Percentiles rank a stretch among this genome's conserved stretches.
phyloP scores from a whole-genome alignment of 2,329 filamentous ascomycete genomes.

The Talaromyces islandicus region DNA sequence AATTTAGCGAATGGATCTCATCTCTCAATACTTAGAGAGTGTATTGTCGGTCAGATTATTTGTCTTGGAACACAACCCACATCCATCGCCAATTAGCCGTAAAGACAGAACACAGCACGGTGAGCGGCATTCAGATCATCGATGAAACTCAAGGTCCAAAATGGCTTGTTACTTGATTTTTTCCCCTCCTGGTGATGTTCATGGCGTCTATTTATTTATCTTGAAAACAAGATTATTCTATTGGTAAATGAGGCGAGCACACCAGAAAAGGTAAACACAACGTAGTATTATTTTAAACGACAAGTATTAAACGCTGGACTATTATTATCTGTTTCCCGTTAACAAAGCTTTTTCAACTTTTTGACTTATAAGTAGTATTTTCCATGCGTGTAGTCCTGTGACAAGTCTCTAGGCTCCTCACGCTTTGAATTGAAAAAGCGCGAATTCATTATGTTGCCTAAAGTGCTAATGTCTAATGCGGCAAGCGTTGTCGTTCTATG shows the following conservation, averaged over 20 bases:
- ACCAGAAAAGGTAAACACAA: neutral
- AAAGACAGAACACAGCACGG: neutral
- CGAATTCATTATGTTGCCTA: neutral
- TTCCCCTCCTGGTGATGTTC: neutral
- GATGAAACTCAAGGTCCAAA: too few relatives aligned
- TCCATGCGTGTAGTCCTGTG: neutral
- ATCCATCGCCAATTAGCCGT: neutral
- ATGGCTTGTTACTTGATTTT: neutral
- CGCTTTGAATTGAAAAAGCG: neutral
- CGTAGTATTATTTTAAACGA: neutral
- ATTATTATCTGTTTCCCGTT: neutral
- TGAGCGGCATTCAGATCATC: neutral
- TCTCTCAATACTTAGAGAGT: neutral
- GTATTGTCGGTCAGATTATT: neutral
- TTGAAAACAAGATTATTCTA: neutral
- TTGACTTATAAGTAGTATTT: neutral
- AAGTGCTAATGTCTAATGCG: neutral
- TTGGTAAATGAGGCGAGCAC: neutral
- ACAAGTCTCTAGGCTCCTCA: neutral
- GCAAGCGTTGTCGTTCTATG: neutral
- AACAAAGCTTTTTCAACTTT: neutral
- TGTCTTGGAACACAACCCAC: neutral
- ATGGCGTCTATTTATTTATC: neutral
- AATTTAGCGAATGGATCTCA: neutral
- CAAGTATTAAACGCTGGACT: neutral